Evolutionary conservation across 179 eudicot genomes (phyloP), one percentile per base, ranked within the genome.

Genomic region (Amaranthus tricolor): DNA sequence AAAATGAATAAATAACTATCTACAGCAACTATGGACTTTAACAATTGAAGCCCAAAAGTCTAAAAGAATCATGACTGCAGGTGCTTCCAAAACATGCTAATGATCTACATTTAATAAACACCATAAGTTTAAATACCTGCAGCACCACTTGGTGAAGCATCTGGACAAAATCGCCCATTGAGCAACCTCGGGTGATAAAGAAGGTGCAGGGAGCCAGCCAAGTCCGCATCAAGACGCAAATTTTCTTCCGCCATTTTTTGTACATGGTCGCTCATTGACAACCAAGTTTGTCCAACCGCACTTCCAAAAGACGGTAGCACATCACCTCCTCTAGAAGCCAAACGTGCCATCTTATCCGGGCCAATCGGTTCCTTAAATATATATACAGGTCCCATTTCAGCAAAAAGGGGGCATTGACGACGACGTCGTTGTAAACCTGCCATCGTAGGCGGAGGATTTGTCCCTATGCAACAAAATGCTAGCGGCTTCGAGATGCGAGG

Each of bases 351-450:
- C 67, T 81, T 89, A 79, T 96, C 98, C 31, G 90, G 89, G 59
- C 98, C 98, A 81, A 96, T 85, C 57, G 93, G 86, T 80, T 96
- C 99, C 83, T 89, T 96, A 76, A 96, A 96, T 20, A 96, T 96
- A 76, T 96, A 96, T 67, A 96, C 85, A 62, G 99, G 97, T 40
- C 99, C 99, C 98, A 96, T 90, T 87, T 96, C 99, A 71, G 99
- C 98, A 88, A 96, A 96, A 78, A 96, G 85, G 72, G 99, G 98
- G 81, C 97, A 93, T 56, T 96, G 99, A 74, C 97, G 98, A 19
- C 98, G 98, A 14, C 98, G 98, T 11, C 96, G 97, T 83, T 96
- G 98, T 81, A 91, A 85, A 75, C 98, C 98, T 76, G 99, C 99
- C 87, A 96, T 93, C 63, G 97, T 93, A 68, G 99, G 98, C 40